A percentile compares a stretch with the other conserved stretches of the same genome.
phyloP scores from a whole-genome alignment of 345 rosid species.

The Psidium guajava region DNA sequence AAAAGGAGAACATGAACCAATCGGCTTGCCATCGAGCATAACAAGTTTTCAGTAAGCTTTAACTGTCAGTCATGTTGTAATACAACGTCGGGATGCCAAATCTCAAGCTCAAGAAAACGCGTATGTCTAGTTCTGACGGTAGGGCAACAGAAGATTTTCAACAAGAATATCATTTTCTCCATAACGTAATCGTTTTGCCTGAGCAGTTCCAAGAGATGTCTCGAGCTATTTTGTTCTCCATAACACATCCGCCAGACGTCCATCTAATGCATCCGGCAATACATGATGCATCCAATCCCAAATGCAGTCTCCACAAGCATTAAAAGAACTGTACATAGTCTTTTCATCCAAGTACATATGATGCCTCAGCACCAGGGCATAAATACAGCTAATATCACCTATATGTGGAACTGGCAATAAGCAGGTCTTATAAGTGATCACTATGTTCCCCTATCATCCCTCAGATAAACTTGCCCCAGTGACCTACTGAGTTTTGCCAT shows the following conservation, averaged over 20 bases:
- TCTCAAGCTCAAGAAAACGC: neutral
- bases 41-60: neutral
- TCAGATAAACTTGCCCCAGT: neutral
- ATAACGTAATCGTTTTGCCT: neutral
- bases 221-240: neutral
- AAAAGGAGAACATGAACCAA: neutral
- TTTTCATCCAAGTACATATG: neutral
- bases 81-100: neutral
- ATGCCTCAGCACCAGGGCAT: neutral
- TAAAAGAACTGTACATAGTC: neutral
- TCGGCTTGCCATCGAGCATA: neutral
- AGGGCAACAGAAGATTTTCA: neutral
- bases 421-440: neutral
- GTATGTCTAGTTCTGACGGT: neutral
- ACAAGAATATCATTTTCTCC: neutral
- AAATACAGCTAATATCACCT: neutral
- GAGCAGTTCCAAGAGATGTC: neutral
- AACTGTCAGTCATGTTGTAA: neutral
- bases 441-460: neutral
- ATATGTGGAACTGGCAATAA: neutral
- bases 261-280: neutral
- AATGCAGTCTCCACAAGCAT: neutral
- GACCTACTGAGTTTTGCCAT: neutral
- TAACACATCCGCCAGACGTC: neutral
- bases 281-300: neutral